Percentiles rank a stretch among this genome's conserved stretches.
phyloP scores from a whole-genome alignment of 306 rosid species.

The Trifolium fragiferum region DNA sequence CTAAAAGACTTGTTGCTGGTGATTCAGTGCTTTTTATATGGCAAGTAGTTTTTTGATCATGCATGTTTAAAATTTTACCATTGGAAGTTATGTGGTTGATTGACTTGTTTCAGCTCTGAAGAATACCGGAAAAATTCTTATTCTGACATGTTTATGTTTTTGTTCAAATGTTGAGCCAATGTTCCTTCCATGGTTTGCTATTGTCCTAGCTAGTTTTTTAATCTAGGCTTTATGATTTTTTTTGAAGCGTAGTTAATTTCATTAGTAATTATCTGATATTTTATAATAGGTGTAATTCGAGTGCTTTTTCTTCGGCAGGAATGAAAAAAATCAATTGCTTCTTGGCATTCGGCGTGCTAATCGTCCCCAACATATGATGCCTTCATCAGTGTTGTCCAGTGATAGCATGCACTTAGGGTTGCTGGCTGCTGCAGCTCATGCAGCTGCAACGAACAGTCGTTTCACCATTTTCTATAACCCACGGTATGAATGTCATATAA shows the following conservation, averaged over 20 bases:
- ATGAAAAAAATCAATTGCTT: conserved; percentile 91
- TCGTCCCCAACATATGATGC: conserved; percentile 94
- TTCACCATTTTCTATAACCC: conserved; percentile 97
- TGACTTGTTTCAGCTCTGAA: conserved; percentile 32
- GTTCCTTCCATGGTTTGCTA: conserved; percentile 29
- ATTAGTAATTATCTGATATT: conserved; percentile 20
- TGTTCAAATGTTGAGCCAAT: conserved; percentile 18
- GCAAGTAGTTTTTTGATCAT: conserved; percentile 48
- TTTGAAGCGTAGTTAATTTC: background rate
- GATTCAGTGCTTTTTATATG: conserved; percentile 96
- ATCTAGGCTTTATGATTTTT: background rate
- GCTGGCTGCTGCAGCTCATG: conserved; percentile 99
- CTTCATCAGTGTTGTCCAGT: conserved; percentile 95
- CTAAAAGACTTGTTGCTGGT: conserved; percentile 94
- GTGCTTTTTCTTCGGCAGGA: conserved; percentile 57
- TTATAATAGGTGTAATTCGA: conserved; percentile 5
- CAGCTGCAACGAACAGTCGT: conserved; percentile 95
- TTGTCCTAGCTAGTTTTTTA: background rate
- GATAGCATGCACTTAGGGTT: conserved; percentile 99
- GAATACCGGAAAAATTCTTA: conserved; percentile 7
- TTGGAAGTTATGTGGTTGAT: conserved; percentile 22
- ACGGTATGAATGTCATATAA: conserved; percentile 55
- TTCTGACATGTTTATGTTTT: background rate
- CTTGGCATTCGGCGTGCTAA: conserved; percentile 89
- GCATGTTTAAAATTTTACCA: conserved; percentile 19